Evolutionary conservation across 495 filamentous ascomycete species (phyloP), one percentile per base, ranked within the genome.

Genomic region (Xylaria intraflava): DNA sequence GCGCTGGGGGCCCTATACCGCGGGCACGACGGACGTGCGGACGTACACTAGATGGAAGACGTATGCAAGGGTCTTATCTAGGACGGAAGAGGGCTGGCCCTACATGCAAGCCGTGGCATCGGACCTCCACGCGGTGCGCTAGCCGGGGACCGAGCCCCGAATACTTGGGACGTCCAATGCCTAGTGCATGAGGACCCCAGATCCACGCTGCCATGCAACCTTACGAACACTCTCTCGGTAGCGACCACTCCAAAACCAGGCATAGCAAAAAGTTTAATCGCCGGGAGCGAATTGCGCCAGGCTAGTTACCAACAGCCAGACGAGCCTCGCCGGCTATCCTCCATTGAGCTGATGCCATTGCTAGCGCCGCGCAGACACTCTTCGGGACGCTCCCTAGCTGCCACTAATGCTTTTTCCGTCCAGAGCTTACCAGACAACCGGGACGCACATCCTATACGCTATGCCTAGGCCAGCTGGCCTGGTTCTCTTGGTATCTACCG

Each of bases 111-210:
- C 50, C 11, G 23, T 36, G 40, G 40, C 17, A 26, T 30, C 16
- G 7, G 1, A 19, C 12, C 33, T 36, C 38, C 38, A 45, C 24
- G 23, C n/a, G 6, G 22, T 33, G 31, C 36, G 5, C 12, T 33
- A 46, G 40, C 42, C 51, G 40, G 46, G 12, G 23, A 35, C 31
- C 51, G 51, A 38, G 43, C 51, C 16, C 51, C 51, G 51, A 53
- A 27, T 40, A 42, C 8, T 30, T 53, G 51, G 51, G 19, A 45
- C 43, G 33, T 26, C 51, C 41, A 31, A 30, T 53, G 35, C 31
- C 10, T 35, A 31, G 38, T 53, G 51, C 51, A 53, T 53, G 46
- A 53, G 46, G 42, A n/a, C 51, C 51, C 51, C 51, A 44, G 51
- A 53, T 53, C 51, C 30, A 16, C 51, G 20, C 43, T 33, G 42